These are phyloP conservation scores for Phytophthora fragariae DNA, from an alignment of 352 stramenopile species.

Conservation along the genomic window DNA sequence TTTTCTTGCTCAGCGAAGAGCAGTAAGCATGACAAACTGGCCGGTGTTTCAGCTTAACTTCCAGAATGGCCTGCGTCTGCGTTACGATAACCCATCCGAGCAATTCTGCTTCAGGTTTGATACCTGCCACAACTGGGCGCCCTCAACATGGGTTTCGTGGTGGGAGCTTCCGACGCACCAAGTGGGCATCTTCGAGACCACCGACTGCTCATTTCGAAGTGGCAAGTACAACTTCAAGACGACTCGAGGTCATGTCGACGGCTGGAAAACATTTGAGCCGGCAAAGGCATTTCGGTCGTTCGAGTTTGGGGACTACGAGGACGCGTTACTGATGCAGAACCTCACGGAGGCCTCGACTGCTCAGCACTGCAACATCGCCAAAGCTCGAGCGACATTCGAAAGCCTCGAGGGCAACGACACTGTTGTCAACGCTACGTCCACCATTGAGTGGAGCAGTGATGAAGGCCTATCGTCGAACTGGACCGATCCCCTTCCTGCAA, in stretches of 20 bases:
- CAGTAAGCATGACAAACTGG: neutral
- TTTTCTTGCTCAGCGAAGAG: neutral
- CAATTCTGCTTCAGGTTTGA: neutral
- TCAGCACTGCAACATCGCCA: neutral
- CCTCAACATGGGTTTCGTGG: conserved; percentile 9
- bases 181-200: conserved; percentile 5
- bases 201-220: neutral
- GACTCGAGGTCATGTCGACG: neutral
- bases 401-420: neutral
- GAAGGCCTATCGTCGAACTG: neutral
- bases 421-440: neutral
- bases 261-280: neutral
- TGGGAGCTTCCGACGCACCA: conserved; percentile 1
- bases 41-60: neutral
- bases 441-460: neutral
- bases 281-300: neutral
- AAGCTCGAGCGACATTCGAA: conserved; percentile 1
- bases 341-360: neutral
- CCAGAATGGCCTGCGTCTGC: neutral
- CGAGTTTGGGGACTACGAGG: neutral
- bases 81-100: conserved; percentile 1
- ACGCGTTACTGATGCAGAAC: neutral
- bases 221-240: conserved; percentile 4
- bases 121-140: neutral
- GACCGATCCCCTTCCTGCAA: neutral